Percentiles rank a stretch among this genome's conserved stretches.
These are phyloP conservation scores for Cladophialophora bantiana DNA, from an alignment of 2,329 filamentous ascomycete genomes.

Conservation along the genomic window DNA sequence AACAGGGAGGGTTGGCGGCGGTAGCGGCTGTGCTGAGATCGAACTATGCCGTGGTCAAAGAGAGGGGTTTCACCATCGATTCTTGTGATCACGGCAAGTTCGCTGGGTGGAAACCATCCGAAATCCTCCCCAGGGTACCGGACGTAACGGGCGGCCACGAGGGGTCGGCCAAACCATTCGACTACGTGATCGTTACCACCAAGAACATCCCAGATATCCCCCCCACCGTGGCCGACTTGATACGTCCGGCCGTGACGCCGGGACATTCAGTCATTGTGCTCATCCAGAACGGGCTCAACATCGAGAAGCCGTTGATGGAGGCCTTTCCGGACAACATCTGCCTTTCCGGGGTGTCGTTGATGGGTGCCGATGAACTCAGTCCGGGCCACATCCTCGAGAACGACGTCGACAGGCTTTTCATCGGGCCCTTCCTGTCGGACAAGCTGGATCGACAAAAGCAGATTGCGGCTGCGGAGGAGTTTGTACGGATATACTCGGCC, in stretches of 20 bases:
- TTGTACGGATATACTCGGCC: conserved; percentile 58
- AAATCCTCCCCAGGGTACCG: conserved; percentile 59
- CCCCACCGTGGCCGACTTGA: conserved; percentile 58
- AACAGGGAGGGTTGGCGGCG: conserved; percentile 57
- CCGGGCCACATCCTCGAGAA: conserved; percentile 61
- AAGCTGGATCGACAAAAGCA: conserved; percentile 24
- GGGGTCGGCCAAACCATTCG: conserved; percentile 48
- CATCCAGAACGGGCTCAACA: conserved; percentile 70
- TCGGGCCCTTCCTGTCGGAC: conserved; percentile 52
- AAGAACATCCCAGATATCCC: conserved; percentile 65
- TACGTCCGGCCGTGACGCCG: conserved; percentile 60
- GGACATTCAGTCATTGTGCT: conserved; percentile 62
- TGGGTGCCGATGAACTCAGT: conserved; percentile 58
- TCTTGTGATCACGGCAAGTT: conserved; percentile 60
- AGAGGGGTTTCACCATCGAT: conserved; percentile 61
- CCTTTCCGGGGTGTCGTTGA: conserved; percentile 62
- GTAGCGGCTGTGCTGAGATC: conserved; percentile 65
- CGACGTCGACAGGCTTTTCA: conserved; percentile 57
- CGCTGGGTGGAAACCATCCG: conserved; percentile 59
- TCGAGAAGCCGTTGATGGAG: conserved; percentile 61
- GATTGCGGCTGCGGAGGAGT: conserved; percentile 48
- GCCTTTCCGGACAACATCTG: conserved; percentile 61
- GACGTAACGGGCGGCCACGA: conserved; percentile 44
- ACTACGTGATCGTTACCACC: conserved; percentile 65
- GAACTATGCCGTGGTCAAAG: conserved; percentile 60